phyloP scores from a whole-genome alignment of 768 basidiomycete species.

The Amanita jacksonii region DNA sequence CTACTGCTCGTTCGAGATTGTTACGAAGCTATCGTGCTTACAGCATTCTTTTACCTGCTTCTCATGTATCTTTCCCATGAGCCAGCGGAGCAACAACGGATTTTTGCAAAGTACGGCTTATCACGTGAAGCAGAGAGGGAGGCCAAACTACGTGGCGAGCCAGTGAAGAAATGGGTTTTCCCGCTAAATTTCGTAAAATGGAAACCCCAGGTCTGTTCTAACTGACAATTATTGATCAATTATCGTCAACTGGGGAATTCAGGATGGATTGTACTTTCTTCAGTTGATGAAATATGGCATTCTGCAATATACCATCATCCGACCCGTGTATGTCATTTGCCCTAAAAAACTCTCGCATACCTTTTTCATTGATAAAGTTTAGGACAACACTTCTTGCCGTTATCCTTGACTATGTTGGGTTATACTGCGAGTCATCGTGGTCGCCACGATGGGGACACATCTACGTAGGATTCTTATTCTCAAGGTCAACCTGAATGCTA shows the following conservation, averaged over 20 bases:
- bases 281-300: constrained; percentile 74
- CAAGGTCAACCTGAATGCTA: neutral
- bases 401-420: constrained; percentile 48
- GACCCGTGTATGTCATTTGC: constrained; percentile 38
- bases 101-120: constrained; percentile 50
- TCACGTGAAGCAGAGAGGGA: constrained; percentile 44
- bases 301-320: constrained; percentile 60
- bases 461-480: constrained; percentile 31
- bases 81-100: constrained; percentile 46
- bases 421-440: constrained; percentile 72
- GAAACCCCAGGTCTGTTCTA: constrained; percentile 44
- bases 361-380: neutral
- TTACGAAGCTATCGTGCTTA: constrained; percentile 70
- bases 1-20: constrained; percentile 61
- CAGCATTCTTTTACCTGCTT: constrained; percentile 72
- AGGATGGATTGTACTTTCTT: constrained; percentile 62
- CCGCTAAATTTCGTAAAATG: constrained; percentile 54
- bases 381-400: constrained; percentile 55
- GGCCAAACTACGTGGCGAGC: constrained; percentile 31
- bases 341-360: too few relatives aligned
- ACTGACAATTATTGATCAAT: neutral
- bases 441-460: constrained; percentile 58
- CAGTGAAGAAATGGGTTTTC: constrained; percentile 54
- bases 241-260: neutral
- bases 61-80: constrained; percentile 61